Evolutionary conservation across 2,329 filamentous ascomycete genomes (phyloP).

Genomic region (Verruconis gallopava): DNA sequence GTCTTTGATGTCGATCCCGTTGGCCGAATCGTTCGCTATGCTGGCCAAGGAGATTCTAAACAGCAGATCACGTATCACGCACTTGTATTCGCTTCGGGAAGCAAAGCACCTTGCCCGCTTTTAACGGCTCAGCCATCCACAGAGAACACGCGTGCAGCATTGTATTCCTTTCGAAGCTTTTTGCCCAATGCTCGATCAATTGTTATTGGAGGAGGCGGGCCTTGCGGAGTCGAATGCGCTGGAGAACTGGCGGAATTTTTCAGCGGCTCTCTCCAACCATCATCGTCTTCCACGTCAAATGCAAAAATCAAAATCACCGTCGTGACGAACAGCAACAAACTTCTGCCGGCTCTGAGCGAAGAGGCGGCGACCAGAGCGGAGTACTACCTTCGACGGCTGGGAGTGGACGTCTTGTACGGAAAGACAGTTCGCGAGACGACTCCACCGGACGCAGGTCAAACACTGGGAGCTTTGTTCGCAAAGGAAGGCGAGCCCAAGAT

Average conservation of each 20-base stretch:
- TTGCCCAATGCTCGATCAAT: too few relatives aligned
- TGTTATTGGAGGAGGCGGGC: too few relatives aligned
- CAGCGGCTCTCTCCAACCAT: too few relatives aligned
- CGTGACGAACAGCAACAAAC: too few relatives aligned
- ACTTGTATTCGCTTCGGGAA: conserved; percentile 16
- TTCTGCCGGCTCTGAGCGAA: conserved; percentile 29
- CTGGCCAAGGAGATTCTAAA: not conserved
- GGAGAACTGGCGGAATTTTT: too few relatives aligned
- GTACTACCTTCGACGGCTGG: conserved; percentile 31
- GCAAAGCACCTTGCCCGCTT: conserved; percentile 21
- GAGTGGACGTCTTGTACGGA: conserved; percentile 34
- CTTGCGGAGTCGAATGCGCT: too few relatives aligned
- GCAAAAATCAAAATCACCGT: too few relatives aligned
- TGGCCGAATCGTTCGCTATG: not conserved
- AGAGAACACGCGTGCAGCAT: conserved; percentile 29
- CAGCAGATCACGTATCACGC: not conserved
- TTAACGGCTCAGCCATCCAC: conserved; percentile 23
- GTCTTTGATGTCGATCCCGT: not conserved
- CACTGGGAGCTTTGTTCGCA: not conserved
- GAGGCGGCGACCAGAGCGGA: conserved; percentile 30
- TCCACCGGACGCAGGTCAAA: not conserved
- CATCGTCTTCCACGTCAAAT: too few relatives aligned
- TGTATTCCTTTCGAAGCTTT: conserved; percentile 24
- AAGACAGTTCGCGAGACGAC: conserved; percentile 21
- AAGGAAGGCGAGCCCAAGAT: conserved; percentile 18